Evolutionary conservation across 2,329 filamentous ascomycete species (phyloP), one percentile per base, ranked within the genome.

Genomic region (Colletotrichum sp.): DNA sequence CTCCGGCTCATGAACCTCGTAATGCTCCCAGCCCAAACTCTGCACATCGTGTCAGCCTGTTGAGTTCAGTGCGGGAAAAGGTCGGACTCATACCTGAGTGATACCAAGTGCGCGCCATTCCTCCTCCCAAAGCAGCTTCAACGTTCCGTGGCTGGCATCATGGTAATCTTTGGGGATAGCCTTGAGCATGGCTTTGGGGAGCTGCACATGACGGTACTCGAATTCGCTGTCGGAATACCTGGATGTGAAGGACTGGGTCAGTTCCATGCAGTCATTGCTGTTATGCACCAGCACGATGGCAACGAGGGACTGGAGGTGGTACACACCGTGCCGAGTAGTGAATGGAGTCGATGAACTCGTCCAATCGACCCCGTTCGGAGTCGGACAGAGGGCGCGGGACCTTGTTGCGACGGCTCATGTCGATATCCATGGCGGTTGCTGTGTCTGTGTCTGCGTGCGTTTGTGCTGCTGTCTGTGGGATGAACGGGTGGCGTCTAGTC

Each of bases 21-120:
- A 99, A 84, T 99, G 97, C 84, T 98, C 96, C 97, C 97, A 99
- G 72, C 97, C 97, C 80, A 99, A 88, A 87, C 96, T 98, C 96
- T 98, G 82, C 64, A 58, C 21, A 18, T 29, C 27, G 51, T 33
- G 47, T 76, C 38, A 76, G 75, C 15, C 31, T 33, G 51, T 13
- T 55, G 12, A 8, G 33, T 38, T 38, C 31, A n/a, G 27, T 43
- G 55, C 18, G 66, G 47, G n/a, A 47, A 15, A 29, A 76, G 43
- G 21, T 24, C 43, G n/a, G 43, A 24, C n/a, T 24, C 88, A 62
- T 86, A 98, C 95, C 92, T 98, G 96, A 77, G 97, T 99, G 82
- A 99, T 99, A 65, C 97, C 97, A 81, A 99, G 90, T 43, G 94
- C 95, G 85, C 97, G 93, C 97, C 97, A 99, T 86, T 99, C 97